These are phyloP conservation scores for Pseudocercospora crystallina DNA, from an alignment of 2,329 filamentous ascomycete genomes.

Conservation along the genomic window DNA sequence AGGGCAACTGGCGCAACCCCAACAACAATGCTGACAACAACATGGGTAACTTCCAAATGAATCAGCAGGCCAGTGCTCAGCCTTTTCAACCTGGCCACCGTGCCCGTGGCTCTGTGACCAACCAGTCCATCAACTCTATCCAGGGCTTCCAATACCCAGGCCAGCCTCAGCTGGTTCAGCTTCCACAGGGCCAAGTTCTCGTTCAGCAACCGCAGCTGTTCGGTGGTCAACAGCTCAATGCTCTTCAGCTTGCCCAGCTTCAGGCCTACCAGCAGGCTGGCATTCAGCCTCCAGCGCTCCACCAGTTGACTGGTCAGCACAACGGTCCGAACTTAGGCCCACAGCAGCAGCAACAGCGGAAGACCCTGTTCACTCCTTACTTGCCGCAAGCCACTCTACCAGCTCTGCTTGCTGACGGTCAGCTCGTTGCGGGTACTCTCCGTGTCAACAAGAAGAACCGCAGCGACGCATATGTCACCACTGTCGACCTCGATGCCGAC, in stretches of 20 bases:
- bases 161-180: conserved; percentile 83
- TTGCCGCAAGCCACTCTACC: conserved; percentile 91
- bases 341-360: conserved; percentile 86
- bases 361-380: conserved; percentile 98
- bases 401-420: conserved; percentile 83
- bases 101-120: conserved; percentile 77
- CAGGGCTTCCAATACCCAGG: conserved; percentile 82
- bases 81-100: conserved; percentile 93
- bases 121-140: conserved; percentile 74
- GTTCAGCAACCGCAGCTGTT: conserved; percentile 80
- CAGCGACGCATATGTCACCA: conserved; percentile 96
- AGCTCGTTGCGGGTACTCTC: conserved; percentile 92
- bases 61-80: conserved; percentile 67
- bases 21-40: conserved; percentile 48
- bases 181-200: conserved; percentile 78
- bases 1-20: conserved; percentile 95
- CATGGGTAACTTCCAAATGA: conserved; percentile 66
- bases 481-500: conserved; percentile 90
- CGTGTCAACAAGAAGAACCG: conserved; percentile 99
- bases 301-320: conserved; percentile 46
- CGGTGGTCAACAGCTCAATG: conserved; percentile 79
- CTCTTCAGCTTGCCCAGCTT: conserved; percentile 83
- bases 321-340: conserved; percentile 36
- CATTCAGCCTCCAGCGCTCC: conserved; percentile 54
- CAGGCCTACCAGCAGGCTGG: conserved; percentile 90